These are phyloP conservation scores for Chytriomyces hyalinus DNA, from an alignment of 192 early-diverging fungal genomes.

Conservation along the genomic window DNA sequence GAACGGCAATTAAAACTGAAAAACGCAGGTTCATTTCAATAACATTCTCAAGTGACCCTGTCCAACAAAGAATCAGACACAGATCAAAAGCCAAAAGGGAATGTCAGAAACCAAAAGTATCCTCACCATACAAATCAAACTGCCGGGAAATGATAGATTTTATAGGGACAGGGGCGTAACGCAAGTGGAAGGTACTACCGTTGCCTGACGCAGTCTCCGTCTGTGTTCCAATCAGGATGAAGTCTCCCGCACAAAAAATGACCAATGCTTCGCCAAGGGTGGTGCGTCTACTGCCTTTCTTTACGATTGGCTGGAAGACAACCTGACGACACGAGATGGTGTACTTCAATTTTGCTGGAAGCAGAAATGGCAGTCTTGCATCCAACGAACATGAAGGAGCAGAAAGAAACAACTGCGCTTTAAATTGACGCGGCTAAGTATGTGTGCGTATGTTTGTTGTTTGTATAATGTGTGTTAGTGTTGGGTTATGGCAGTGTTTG, in stretches of 20 bases:
- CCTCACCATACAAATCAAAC: constrained; percentile 7
- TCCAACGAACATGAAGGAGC: not conserved
- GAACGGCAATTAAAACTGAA: not conserved
- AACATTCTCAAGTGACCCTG: constrained; percentile 8
- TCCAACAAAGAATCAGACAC: not conserved
- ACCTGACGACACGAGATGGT: not conserved
- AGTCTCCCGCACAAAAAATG: not conserved
- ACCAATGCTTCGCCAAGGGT: not conserved
- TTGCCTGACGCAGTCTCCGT: not conserved
- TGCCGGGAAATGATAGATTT: not conserved
- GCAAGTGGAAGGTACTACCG: not conserved
- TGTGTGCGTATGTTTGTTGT: no score
- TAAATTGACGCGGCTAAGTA: not conserved
- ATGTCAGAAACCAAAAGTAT: not conserved
- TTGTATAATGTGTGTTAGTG: not conserved
- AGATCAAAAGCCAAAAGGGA: no score
- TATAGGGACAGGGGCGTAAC: constrained; percentile 10
- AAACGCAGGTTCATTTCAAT: constrained; percentile 11
- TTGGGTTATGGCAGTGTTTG: not conserved
- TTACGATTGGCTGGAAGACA: not conserved
- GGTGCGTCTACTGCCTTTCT: not conserved
- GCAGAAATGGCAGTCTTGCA: not conserved
- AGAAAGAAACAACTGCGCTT: not conserved
- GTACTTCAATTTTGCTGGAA: not conserved
- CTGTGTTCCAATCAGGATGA: not conserved